Conservation (phyloP, 129 eudicot species). For the Chrysanthemum lavandulifolium region DNA sequence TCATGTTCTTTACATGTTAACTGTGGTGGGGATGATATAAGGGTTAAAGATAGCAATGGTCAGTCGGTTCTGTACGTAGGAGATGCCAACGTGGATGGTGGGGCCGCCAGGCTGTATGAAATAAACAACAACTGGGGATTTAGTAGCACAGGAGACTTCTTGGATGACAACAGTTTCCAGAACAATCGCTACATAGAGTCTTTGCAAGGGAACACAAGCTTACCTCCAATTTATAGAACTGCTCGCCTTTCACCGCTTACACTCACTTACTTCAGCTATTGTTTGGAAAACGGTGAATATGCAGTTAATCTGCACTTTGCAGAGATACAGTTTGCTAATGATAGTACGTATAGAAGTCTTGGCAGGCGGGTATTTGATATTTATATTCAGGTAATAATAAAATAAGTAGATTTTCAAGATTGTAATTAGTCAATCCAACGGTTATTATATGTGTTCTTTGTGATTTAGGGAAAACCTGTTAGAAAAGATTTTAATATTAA, state of each 20-base stretch:
- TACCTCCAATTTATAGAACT: constrained; percentile 53
- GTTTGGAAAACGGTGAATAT: no score
- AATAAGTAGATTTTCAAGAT: constrained; percentile 1
- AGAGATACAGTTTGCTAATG: constrained; percentile 42
- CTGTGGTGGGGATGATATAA: constrained; percentile 71
- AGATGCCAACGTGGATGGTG: constrained; percentile 59
- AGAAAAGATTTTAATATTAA: constrained; percentile 60
- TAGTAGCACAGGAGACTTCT: constrained; percentile 89
- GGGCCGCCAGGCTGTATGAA: constrained; percentile 51
- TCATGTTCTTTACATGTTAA: constrained; percentile 78
- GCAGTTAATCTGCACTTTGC: no score
- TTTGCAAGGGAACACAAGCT: constrained; percentile 37
- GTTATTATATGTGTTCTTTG: neutral
- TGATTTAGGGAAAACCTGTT: constrained; percentile 52
- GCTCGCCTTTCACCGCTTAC: constrained; percentile 84
- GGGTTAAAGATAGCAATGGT: constrained; percentile 32
- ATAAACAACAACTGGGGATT: constrained; percentile 61
- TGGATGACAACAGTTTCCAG: constrained; percentile 70
- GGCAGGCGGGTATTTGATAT: constrained; percentile 83
- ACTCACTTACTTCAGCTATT: constrained; percentile 15
- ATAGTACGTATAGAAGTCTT: constrained; percentile 52
- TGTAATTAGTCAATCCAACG: constrained; percentile 8
- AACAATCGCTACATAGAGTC: constrained; percentile 43
- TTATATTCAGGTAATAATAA: constrained; percentile 67
- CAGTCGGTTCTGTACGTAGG: constrained; percentile 59